Base-by-base conservation (phyloP, 768 basidiomycete genomes). In the Asterophora parasitica region DNA sequence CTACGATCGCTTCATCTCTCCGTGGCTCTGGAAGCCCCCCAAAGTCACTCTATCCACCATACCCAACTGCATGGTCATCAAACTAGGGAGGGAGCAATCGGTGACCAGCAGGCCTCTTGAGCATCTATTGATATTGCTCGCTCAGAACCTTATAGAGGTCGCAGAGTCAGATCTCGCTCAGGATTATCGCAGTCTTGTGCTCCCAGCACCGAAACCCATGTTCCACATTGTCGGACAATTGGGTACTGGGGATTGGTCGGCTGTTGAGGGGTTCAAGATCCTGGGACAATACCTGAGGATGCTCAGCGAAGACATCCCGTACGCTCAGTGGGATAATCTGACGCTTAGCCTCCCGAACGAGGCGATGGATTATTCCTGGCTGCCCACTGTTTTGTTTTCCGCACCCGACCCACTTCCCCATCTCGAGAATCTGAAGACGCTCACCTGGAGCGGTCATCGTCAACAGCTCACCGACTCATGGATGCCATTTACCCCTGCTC, bases 401-500 rank as follows among this genome's bases (percentile, higher is more conserved):
- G n/a, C n/a, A n/a, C n/a, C n/a, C 15, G 26, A 11, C 32, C 20
- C 45, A 13, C 10, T 19, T 4, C 11, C 30, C 10, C 40, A 15
- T 2, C 32, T 47, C 11, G 2, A 4, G 9, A 51, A 47, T 13
- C 13, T 51, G n/a, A 33, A 32, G 27, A 45, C 34, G 13, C 46
- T 51, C 34, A 43, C 39, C 6, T 51, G 45, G 45, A 47, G 16
- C 4, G 50, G 28, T 20, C 50, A 46, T 38, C 41, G 41, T 30
- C 26, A 38, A 30, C 50, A 51, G 30, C 19, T 51, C 5, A 9
- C 41, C 9, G n/a, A 26, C 9, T 51, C 50, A 16, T 51, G 50
- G 50, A 20, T 51, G 11, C 50, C 50, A 20, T 47, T 51, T n/a
- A 31, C 45, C 7, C 46, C 45, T 13, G 31, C 40, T 16, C 40